These are phyloP conservation scores for Pseudogymnoascus sp. DNA, from an alignment of 2,329 filamentous ascomycete genomes.

Conservation along the genomic window DNA sequence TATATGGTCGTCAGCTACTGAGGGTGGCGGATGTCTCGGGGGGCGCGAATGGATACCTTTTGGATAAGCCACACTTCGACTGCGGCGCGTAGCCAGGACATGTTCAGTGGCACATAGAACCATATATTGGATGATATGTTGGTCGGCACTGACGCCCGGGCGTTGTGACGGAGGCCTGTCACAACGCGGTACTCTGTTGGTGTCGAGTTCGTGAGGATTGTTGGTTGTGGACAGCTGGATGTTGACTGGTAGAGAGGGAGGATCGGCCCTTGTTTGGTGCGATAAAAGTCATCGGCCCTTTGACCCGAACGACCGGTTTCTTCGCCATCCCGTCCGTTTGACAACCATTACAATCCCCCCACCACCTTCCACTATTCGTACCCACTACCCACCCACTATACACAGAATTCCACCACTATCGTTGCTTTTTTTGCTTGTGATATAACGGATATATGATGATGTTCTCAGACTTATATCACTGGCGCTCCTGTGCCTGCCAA, in stretches of 20 bases:
- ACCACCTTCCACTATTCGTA: neutral
- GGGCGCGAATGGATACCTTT: neutral
- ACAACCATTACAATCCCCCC: neutral
- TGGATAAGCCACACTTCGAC: neutral
- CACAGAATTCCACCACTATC: neutral
- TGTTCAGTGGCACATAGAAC: neutral
- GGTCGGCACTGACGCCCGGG: neutral
- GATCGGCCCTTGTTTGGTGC: neutral
- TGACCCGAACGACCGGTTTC: neutral
- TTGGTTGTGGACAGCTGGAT: neutral
- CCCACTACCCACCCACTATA: neutral
- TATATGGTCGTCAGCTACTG: conserved; percentile 22
- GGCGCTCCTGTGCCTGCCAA: neutral
- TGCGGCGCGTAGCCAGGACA: conserved; percentile 1
- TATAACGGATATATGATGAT: neutral
- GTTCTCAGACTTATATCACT: neutral
- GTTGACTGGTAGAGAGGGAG: neutral
- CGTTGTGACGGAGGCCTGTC: neutral
- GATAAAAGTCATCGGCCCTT: neutral
- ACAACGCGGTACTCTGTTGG: neutral
- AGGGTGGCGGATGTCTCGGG: neutral
- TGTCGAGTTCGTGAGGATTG: neutral
- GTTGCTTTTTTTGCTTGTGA: neutral
- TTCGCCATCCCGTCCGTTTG: neutral
- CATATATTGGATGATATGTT: neutral